These are phyloP conservation scores for Talaromyces ruber DNA, from an alignment of 495 filamentous ascomycete species.

Conservation along the genomic window DNA sequence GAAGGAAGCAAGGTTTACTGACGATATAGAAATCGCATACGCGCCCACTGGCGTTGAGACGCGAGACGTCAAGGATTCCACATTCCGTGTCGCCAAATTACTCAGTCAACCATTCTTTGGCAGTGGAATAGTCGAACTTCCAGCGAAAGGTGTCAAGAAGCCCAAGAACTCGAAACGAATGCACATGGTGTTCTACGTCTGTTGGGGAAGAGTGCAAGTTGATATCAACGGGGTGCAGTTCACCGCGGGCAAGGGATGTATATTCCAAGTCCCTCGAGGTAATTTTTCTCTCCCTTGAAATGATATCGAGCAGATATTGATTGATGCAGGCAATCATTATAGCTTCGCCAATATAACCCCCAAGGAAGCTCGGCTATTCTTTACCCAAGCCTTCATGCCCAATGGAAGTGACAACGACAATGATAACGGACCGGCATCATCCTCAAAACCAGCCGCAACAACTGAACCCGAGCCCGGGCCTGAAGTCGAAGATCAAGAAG, in stretches of 20 bases:
- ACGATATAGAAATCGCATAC: slow-evolving; percentile 57
- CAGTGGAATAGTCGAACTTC: slow-evolving; percentile 79
- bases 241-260: slow-evolving; percentile 73
- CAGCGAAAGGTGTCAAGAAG: slow-evolving; percentile 70
- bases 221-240: slow-evolving; percentile 68
- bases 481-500: neutral
- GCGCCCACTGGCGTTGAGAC: slow-evolving; percentile 67
- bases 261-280: slow-evolving; percentile 94
- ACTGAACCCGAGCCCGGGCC: neutral
- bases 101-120: slow-evolving; percentile 78
- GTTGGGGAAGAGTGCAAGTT: slow-evolving; percentile 67
- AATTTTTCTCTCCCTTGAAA: slow-evolving; percentile 8
- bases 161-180: slow-evolving; percentile 86
- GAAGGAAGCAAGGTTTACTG: slow-evolving; percentile 7
- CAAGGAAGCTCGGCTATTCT: slow-evolving; percentile 66
- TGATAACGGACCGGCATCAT: neutral
- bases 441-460: neutral
- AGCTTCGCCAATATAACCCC: slow-evolving; percentile 67
- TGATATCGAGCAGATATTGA: neutral
- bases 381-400: slow-evolving; percentile 67
- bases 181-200: slow-evolving; percentile 93
- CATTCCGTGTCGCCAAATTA: slow-evolving; percentile 82
- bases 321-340: slow-evolving; percentile 67
- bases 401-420: neutral
- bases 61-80: slow-evolving; percentile 60